phyloP scores from a whole-genome alignment of 352 stramenopile genomes.

The Globisporangium apiculatum region DNA sequence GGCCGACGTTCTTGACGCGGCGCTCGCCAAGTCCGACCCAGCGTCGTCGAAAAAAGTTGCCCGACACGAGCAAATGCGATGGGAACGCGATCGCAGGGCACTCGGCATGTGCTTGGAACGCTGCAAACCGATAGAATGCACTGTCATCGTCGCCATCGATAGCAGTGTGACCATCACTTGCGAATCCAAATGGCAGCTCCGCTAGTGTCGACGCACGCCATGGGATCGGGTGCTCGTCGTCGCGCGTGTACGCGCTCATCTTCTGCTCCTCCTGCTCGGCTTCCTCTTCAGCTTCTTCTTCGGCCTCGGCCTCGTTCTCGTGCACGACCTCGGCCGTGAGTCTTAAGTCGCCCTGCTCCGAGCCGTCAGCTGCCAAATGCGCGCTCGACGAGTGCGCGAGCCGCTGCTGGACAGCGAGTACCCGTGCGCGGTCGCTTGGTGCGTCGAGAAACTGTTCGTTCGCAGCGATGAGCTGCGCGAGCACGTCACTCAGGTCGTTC shows the following conservation, averaged over 20 bases:
- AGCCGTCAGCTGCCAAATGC: conserved; percentile 35
- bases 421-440: conserved; percentile 32
- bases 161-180: neutral
- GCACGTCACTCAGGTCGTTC: conserved; percentile 63
- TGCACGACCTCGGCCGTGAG: conserved; percentile 86
- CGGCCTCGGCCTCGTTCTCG: conserved; percentile 84
- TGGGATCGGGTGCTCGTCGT: conserved; percentile 83
- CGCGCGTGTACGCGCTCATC: conserved; percentile 87
- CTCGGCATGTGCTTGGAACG: conserved; percentile 71
- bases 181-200: conserved; percentile 2
- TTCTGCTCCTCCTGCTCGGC: conserved; percentile 89
- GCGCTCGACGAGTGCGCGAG: conserved; percentile 47
- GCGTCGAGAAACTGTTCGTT: conserved; percentile 61
- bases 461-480: conserved; percentile 45
- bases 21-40: conserved; percentile 86
- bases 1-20: conserved; percentile 83
- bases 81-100: conserved; percentile 75
- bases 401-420: conserved; percentile 52
- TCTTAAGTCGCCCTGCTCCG: conserved; percentile 63
- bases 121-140: conserved; percentile 71
- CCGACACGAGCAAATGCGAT: conserved; percentile 60
- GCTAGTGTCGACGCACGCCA: conserved; percentile 57
- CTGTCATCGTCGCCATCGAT: conserved; percentile 39
- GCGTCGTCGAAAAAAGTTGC: conserved; percentile 83
- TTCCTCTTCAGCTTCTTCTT: conserved; percentile 86